Evolutionary conservation across 495 filamentous ascomycete species (phyloP), one percentile per base, ranked within the genome.

Genomic region (Penicillium flavigenum): DNA sequence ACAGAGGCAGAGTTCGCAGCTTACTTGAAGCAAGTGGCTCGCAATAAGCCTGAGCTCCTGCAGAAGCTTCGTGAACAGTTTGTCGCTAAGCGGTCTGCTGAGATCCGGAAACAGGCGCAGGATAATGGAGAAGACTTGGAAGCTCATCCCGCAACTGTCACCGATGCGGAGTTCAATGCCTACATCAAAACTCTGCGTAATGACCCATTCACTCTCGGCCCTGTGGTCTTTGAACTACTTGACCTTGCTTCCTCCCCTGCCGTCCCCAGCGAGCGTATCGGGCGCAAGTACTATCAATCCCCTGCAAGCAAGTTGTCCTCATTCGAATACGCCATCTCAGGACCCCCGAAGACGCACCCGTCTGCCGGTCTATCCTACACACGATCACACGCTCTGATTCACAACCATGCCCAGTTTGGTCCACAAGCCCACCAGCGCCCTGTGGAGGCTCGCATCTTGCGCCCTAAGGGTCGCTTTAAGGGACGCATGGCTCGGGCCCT

Each of bases 361-460:
- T 94, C 92, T 2, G 95, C 87, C 3, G 94, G 94, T 58, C 74
- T 98, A 17, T 88, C 89, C 38, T 97, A 98, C 74, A 78, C 87
- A 29, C 86, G 92, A 54, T 88, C 89, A 16, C 71, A 81, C 34
- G 79, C 86, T 22, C 80, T 86, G 65, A 68, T 89, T 43, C 78
- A 83, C 49, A 95, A 96, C 69, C 92, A 97, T 66, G 88, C 94
- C 0, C 56, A 83, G n/a, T 85, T 87, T 63, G 94, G 94, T 4
- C 92, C 91, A 8, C 88, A 90, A 65, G 73, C 74, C 14, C 62
- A 75, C 36, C 79, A 82, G 56, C 62, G 83, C 9, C 83, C 90
- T 0, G 79, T 94, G 3, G 72, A 83, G 65, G 88, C 87, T 3
- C 83, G 94, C 54, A 78, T 95, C 31, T 55, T 96, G 57, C 66